Conservation (phyloP, 2,329 filamentous ascomycete species). For the Colletotrichum lindemuthianum region DNA sequence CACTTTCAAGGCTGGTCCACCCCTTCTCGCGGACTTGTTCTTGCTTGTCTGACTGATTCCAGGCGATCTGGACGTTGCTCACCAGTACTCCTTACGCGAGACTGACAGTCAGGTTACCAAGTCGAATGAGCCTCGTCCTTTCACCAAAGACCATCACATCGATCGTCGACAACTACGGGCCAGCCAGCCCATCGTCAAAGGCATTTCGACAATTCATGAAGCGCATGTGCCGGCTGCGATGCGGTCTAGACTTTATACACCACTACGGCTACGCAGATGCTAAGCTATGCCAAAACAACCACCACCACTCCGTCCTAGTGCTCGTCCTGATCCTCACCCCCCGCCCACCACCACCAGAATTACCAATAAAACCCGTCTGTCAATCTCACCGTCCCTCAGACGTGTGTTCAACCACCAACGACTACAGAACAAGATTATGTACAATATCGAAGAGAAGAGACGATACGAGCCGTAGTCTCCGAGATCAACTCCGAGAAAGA, state of each 20-base stretch:
- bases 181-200: too few species aligned
- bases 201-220: neutral
- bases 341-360: neutral
- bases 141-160: too few species aligned
- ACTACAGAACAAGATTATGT: constrained; percentile 1
- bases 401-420: neutral
- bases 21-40: too few species aligned
- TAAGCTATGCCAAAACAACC: constrained; percentile 28
- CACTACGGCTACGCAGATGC: constrained; percentile 17
- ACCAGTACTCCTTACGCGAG: too few species aligned
- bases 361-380: neutral
- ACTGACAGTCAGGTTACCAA: too few species aligned
- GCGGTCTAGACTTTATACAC: constrained; percentile 19
- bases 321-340: neutral
- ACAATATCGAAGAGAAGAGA: neutral
- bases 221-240: neutral
- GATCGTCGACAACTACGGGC: too few species aligned
- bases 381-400: too few species aligned
- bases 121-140: too few species aligned
- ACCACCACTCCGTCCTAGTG: neutral
- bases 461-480: constrained; percentile 2
- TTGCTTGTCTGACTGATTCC: too few species aligned
- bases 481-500: constrained; percentile 30
- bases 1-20: too few species aligned
- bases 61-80: too few species aligned